Percentiles rank a stretch among this genome's conserved stretches.
phyloP scores from a whole-genome alignment of 2,329 filamentous ascomycete genomes.

The Calonectria pseudoreteaudii region DNA sequence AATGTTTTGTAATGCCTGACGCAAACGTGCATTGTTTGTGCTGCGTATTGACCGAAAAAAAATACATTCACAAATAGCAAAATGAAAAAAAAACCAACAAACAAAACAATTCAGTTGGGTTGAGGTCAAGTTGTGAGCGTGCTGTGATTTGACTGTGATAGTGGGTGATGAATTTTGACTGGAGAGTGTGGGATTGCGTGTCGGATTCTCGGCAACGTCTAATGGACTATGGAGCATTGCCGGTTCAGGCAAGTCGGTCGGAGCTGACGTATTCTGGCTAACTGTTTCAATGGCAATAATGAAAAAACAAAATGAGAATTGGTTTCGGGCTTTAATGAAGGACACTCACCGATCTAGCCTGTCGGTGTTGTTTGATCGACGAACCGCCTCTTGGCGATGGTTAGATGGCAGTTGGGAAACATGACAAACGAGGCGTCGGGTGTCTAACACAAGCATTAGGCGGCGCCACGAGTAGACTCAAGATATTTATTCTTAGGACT shows the following conservation, averaged over 20 bases:
- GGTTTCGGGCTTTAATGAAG: neutral
- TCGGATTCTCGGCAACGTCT: constrained; percentile 16
- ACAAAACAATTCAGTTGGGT: neutral
- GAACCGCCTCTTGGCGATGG: constrained; percentile 2
- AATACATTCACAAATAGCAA: neutral
- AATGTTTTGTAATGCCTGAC: neutral
- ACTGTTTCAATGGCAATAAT: neutral
- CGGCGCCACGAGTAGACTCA: neutral
- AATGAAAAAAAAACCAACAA: neutral
- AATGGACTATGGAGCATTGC: neutral
- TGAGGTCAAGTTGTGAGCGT: neutral
- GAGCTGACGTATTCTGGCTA: constrained; percentile 12
- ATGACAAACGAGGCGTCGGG: neutral
- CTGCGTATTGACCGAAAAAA: neutral
- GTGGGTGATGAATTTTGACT: constrained; percentile 2
- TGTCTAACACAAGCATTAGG: constrained; percentile 6
- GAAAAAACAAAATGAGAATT: neutral
- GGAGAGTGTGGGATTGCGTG: constrained; percentile 13
- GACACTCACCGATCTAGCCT: neutral
- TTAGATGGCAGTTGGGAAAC: neutral
- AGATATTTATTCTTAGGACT: constrained; percentile 12
- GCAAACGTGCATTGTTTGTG: neutral
- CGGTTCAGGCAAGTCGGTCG: neutral
- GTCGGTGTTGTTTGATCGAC: constrained; percentile 8
- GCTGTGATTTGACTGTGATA: neutral